phyloP scores from a whole-genome alignment of 257 asterid species.

The Solanum ahanhuiri region DNA sequence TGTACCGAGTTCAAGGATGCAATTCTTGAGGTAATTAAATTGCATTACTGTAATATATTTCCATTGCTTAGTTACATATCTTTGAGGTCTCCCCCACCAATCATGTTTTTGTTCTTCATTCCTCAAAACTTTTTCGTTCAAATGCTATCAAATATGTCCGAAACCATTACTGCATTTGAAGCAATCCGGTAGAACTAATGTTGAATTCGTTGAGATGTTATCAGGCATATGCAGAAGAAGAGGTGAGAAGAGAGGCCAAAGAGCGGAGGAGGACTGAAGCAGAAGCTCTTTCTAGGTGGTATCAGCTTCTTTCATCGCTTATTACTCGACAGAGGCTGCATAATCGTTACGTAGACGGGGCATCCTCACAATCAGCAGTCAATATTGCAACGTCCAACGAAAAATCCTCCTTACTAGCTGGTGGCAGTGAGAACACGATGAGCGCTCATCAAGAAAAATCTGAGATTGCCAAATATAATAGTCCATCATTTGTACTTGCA shows the following conservation, averaged over 20 bases:
- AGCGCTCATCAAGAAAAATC: conserved; percentile 14
- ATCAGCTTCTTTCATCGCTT: conserved; percentile 89
- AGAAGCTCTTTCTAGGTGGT: conserved; percentile 86
- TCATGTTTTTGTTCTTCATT: not conserved
- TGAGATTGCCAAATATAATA: not conserved
- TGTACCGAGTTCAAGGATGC: conserved; percentile 75
- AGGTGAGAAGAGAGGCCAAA: conserved; percentile 61
- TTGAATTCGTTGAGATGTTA: conserved; percentile 3
- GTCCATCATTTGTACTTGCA: conserved; percentile 7
- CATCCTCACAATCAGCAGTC: conserved; percentile 16
- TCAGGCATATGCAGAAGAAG: conserved; percentile 88
- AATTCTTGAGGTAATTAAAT: conserved; percentile 53
- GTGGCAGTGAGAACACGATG: conserved; percentile 1
- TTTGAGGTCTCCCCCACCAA: not conserved
- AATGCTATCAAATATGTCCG: not conserved
- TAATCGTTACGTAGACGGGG: conserved; percentile 40
- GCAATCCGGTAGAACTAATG: not conserved
- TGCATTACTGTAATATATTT: not conserved
- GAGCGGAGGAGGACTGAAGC: conserved; percentile 53
- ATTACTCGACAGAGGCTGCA: conserved; percentile 70
- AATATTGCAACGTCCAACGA: conserved; percentile 15
- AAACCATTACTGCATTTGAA: not conserved
- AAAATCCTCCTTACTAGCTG: conserved; percentile 4
- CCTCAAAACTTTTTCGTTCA: not conserved
- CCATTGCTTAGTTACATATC: not conserved